Evolutionary conservation across 257 asterid genomes (phyloP).

Genomic region (Nyctanthes arbortristis): DNA sequence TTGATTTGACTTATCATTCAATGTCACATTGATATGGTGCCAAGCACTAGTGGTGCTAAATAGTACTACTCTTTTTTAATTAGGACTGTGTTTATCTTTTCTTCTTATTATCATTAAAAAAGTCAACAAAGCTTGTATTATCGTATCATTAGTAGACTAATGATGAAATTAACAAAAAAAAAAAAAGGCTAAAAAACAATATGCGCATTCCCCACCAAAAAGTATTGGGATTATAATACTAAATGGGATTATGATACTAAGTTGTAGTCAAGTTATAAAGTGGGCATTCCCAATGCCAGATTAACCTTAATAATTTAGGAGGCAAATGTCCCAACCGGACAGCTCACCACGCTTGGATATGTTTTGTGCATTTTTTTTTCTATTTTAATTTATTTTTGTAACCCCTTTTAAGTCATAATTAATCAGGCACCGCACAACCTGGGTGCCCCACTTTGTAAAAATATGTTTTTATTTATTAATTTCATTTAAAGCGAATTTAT

Average conservation of each 20-base stretch:
- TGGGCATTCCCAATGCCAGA: constrained; percentile 28
- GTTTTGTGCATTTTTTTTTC: not conserved
- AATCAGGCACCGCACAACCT: not conserved
- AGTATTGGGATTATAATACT: not conserved
- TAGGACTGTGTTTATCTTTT: no score
- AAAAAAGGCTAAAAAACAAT: constrained; percentile 11
- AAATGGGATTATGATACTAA: no score
- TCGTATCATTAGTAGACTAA: constrained; percentile 15
- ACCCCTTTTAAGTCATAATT: no score
- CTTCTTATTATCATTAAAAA: not conserved
- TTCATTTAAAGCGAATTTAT: not conserved
- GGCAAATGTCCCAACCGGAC: constrained; percentile 21
- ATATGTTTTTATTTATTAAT: not conserved
- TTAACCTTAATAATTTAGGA: constrained; percentile 33
- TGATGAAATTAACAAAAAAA: constrained; percentile 9
- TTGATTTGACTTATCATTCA: no score
- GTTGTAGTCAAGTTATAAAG: no score
- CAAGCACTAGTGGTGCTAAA: no score
- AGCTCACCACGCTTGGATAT: constrained; percentile 20
- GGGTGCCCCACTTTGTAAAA: constrained; percentile 1
- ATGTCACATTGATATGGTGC: no score
- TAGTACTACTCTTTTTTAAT: no score
- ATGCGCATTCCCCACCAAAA: constrained; percentile 27
- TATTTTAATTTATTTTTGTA: no score
- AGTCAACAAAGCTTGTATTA: constrained; percentile 28